A percentile compares a stretch with the other conserved stretches of the same genome.
Conservation (phyloP, 1,139 yeast genomes). For the Arxiozyma heterogenica region DNA sequence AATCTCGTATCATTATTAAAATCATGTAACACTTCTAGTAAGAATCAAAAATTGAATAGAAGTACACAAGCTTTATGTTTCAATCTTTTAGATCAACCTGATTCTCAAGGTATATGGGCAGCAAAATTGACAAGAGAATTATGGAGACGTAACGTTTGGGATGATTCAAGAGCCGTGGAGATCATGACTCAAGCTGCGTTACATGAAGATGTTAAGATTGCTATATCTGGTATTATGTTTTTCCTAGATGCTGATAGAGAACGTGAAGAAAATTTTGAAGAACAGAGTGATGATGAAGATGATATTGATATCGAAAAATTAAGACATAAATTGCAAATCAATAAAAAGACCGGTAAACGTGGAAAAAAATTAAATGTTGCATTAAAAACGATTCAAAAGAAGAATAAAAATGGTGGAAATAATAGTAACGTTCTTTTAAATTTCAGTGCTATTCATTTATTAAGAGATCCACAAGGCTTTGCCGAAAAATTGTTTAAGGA, state of each 20-base stretch:
- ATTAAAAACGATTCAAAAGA: constrained; percentile 56
- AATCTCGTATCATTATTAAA: constrained; percentile 72
- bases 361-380: constrained; percentile 71
- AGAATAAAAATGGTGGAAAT: constrained; percentile 35
- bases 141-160: constrained; percentile 98
- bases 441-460: constrained; percentile 85
- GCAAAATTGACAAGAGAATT: constrained; percentile 87
- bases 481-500: constrained; percentile 72
- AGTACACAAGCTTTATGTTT: constrained; percentile 88
- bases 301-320: constrained; percentile 59
- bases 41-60: constrained; percentile 74
- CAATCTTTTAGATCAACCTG: constrained; percentile 70
- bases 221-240: constrained; percentile 81
- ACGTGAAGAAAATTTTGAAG: constrained; percentile 75
- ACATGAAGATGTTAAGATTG: constrained; percentile 77
- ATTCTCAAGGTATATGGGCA: constrained; percentile 88
- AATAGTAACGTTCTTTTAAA: constrained; percentile 69
- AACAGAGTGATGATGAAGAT: constrained; percentile 64
- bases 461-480: constrained; percentile 96
- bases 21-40: constrained; percentile 69
- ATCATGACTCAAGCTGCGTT: constrained; percentile 93
- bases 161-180: constrained; percentile 90
- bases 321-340: constrained; percentile 72
- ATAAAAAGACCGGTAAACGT: constrained; percentile 74
- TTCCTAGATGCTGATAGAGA: constrained; percentile 94